Percentiles rank a stretch among this genome's conserved stretches.
Conservation (phyloP, 352 stramenopile species). For the Phytophthora parvispora region DNA sequence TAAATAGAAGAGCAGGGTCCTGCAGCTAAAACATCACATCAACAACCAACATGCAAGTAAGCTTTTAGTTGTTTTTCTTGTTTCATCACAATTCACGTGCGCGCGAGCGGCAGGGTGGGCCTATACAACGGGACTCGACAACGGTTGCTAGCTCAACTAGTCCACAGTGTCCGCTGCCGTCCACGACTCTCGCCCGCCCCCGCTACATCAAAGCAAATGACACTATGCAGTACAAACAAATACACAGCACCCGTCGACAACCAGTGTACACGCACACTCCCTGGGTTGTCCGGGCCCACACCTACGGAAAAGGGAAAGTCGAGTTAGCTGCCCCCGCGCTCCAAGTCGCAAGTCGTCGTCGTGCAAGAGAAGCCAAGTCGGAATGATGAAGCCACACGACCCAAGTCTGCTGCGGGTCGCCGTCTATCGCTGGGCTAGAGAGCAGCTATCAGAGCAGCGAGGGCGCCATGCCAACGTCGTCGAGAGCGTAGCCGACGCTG, state of each 20-base stretch:
- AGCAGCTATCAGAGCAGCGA: conserved; percentile 35
- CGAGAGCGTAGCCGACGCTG: conserved; percentile 31
- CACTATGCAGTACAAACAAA: conserved; percentile 21
- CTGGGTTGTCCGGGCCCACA: conserved; percentile 5
- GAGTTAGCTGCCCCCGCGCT: conserved; percentile 21
- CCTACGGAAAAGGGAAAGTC: conserved; percentile 12
- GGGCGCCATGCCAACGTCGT: conserved; percentile 33
- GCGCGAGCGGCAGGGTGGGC: neutral
- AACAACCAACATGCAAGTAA: neutral
- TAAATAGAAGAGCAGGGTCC: conserved; percentile 7
- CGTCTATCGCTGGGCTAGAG: conserved; percentile 25
- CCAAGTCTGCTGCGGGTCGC: neutral
- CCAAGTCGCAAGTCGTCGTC: neutral
- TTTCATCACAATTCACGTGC: conserved; percentile 17
- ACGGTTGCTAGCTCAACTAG: neutral
- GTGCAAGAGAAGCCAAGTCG: conserved; percentile 1
- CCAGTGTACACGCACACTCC: neutral
- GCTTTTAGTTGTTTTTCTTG: conserved; percentile 15
- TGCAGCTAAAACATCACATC: neutral
- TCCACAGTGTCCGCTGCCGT: conserved; percentile 9
- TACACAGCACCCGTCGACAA: neutral
- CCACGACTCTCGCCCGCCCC: neutral
- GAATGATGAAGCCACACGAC: neutral
- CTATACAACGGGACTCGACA: conserved; percentile 10
- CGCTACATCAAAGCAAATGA: conserved; percentile 21